Base-by-base conservation (phyloP, 1,284 basidiomycete species). In the Apiotrichum montevideense region DNA sequence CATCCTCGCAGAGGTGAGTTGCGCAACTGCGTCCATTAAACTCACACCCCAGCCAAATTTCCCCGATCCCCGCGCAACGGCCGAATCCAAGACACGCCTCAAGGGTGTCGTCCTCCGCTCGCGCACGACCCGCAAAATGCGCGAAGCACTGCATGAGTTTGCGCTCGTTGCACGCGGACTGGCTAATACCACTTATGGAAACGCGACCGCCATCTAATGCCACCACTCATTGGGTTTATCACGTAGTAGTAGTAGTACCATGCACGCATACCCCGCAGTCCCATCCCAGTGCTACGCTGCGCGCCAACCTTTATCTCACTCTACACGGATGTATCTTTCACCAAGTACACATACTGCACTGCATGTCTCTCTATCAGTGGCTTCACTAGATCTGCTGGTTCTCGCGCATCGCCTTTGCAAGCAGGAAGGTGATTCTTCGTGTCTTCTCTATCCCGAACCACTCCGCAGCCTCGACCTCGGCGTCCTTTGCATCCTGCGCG, bases 1-100 rank as follows among this genome's bases (percentile, higher is more conserved):
- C 48, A 82, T 90, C 29, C 70, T 93, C 33, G 83, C 84, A 62
- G 79, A 84, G 50, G 89, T 90, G 66, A 58, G 86, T 32, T 37
- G 11, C 14, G 34, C n/a, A 7, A 46, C 6, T 1, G 14, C 41
- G 2, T 14, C 5, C 7, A 35, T 33, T 3, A 15, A 8, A 13
- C 52, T 51, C 5, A 49, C 43, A 9, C 6, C 2, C 6, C 40
- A 49, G 52, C 55, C 52, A 9, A 54, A 54, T 54, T 77, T 75
- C 60, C 75, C 73, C 4, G 75, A 76, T 54, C 62, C 66, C 1
- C 66, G 72, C 55, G 73, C 75, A 2, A 78, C 77, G 1, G 66
- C 75, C 1, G 87, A 86, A 52, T 84, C 85, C 4, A 93, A 92
- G 73, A 83, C 86, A 58, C 83, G 84, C 63, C 86, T 94, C 63